These are phyloP conservation scores for Dissophora globulifera DNA, from an alignment of 192 early-diverging fungal species.

Conservation along the genomic window DNA sequence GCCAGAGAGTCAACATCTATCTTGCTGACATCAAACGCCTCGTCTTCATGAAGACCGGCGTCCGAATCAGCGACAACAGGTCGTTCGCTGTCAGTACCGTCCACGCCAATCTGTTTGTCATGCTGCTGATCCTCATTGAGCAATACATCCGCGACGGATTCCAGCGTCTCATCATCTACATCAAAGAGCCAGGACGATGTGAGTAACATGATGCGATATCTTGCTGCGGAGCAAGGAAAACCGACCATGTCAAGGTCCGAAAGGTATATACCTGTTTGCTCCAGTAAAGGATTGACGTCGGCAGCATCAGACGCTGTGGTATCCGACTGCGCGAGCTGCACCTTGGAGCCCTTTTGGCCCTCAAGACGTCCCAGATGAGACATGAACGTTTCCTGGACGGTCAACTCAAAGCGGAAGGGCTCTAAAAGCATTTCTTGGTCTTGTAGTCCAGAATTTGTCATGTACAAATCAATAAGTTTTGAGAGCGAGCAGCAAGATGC, in stretches of 20 bases:
- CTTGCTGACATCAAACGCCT: conserved; percentile 1
- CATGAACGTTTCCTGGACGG: conserved; percentile 11
- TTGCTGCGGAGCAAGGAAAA: no score
- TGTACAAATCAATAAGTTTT: conserved; percentile 7
- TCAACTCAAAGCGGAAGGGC: conserved; percentile 19
- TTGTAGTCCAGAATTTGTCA: neutral
- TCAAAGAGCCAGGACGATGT: no score
- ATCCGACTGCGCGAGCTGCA: neutral
- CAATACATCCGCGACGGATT: neutral
- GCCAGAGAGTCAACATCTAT: conserved; percentile 15
- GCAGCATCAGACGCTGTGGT: no score
- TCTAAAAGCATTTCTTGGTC: conserved; percentile 8
- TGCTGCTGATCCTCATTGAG: neutral
- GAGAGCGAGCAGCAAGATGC: conserved; percentile 5
- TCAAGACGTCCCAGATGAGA: conserved; percentile 8
- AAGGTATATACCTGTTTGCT: no score
- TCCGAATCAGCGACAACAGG: neutral
- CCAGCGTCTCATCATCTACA: neutral
- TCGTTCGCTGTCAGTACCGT: neutral
- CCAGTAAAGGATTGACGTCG: no score
- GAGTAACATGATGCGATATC: no score
- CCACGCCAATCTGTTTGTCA: neutral
- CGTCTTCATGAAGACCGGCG: neutral
- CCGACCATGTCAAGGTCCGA: no score
- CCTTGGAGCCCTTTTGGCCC: neutral